These are phyloP conservation scores for Rosa chinensis DNA, from an alignment of 306 rosid genomes.

Conservation along the genomic window DNA sequence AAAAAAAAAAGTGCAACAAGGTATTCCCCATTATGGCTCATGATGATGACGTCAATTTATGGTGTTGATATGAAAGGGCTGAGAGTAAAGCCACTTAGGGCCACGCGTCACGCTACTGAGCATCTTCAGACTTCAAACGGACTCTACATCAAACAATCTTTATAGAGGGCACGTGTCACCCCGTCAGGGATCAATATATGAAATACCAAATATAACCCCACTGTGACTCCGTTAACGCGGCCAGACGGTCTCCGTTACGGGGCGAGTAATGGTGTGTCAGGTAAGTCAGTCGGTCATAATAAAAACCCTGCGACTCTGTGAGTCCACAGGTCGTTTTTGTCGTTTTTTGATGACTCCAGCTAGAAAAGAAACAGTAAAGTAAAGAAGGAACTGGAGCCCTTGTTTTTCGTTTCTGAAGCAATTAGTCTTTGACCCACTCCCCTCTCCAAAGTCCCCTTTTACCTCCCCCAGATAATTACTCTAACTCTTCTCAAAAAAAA, in stretches of 20 bases:
- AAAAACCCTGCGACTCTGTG: not conserved
- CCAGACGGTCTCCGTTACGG: not conserved
- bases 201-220: not conserved
- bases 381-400: not conserved
- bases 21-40: not conserved
- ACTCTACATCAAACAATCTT: not conserved
- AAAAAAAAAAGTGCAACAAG: not conserved
- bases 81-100: not conserved
- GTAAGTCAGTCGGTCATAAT: not conserved
- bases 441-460: not conserved
- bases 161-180: not conserved
- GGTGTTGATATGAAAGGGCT: not conserved
- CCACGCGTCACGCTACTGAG: not conserved
- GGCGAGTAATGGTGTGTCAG: not conserved
- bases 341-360: conserved; percentile 21
- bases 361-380: not conserved
- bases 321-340: not conserved
- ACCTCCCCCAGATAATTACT: not conserved
- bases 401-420: not conserved
- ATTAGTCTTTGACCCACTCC: conserved; percentile 9
- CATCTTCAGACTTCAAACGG: not conserved
- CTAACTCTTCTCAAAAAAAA: not conserved
- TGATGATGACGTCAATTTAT: not conserved
- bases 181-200: too few relatives aligned
- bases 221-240: not conserved